Evolutionary conservation across 2,329 filamentous ascomycete genomes (phyloP), one percentile per base, ranked within the genome.

Genomic region (Pestalotiopsis sp.): DNA sequence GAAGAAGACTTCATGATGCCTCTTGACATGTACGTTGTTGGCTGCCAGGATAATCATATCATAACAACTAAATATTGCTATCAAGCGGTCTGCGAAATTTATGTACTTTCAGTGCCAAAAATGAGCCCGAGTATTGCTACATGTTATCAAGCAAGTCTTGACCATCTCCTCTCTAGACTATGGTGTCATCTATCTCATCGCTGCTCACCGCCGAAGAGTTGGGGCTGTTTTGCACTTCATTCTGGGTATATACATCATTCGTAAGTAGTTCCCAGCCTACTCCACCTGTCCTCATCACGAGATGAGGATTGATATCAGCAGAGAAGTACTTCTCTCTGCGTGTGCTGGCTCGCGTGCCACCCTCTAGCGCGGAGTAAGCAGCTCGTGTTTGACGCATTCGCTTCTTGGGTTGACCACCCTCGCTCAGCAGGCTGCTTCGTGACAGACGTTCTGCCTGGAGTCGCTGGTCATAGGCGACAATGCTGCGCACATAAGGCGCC

Each of bases 401-500:
- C 76, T 91, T 92, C 76, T 84, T 86, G 1, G 78, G 75, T 55
- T 76, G 77, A 14, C 86, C 87, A 5, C 87, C 87, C 71, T 90
- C 87, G 65, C 87, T 89, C 13, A 93, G 80, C 1, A 94, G 78
- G 66, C 84, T 89, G 71, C 88, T 89, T 11, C 93, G 79, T 20
- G 86, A 86, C 7, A 88, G 77, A 12, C 93, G 88, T 71, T 93
- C 88, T 70, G 89, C 84, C 74, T 94, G 91, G 1, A 96, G 86
- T 1, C 85, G 85, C 23, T 89, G 82, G 73, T 98, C 95, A 76
- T 91, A 92, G 0, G 90, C 85, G 2, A 95, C 90, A 69, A 99
- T 98, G 49, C 87, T 86, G 12, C 97, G 92, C n/a, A 98, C 88
- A 78, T 93, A 98, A 0, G 97, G 96, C 0, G 94, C 95, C 2